Base-by-base conservation (phyloP, 2,329 filamentous ascomycete species). In the Neocucurbitaria cava region DNA sequence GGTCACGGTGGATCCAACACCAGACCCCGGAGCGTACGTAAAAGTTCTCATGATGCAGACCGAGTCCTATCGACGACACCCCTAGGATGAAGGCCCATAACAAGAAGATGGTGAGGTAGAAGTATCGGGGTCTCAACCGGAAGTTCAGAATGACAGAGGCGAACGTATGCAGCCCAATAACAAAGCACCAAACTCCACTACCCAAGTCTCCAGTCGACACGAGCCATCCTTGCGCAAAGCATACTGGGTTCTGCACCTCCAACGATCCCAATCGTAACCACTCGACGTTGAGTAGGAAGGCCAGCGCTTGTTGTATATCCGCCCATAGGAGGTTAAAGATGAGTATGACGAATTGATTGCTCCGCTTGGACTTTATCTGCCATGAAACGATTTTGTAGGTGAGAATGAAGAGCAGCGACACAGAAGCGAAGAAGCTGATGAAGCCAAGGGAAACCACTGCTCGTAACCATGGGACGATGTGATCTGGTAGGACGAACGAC, bases 251-350 rank as follows among this genome's bases (percentile, higher is more conserved):
- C 2, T 80, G 79, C 1, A 87, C 84, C 1, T 81, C 64, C 15
- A 90, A 81, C 0, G 76, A 78, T 68, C 88, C 78, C 13, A 77
- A 69, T 1, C 74, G 70, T 5, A 89, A 76, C 83, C 87, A 88
- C 31, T 82, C 76, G 3, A 82, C 81, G 56, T 87, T 89, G 44
- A 90, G 77, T 39, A 88, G 64, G 66, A 90, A 91, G 3, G 86
- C 85, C 0, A 85, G 70, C 7, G 85, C 81, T 65, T 90, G 88
- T 64, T 88, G 85, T 50, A 89, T 81, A 62, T 91, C 88, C 54
- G 88, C 87, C 20, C 89, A 74, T 5, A 91, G 77, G 0, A 91
- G 81, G 68, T 90, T 90, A 69, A 89, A 84, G 53, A 90, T 87
- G 4, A 91, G 79, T 0, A 90, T 78, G 24, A 90, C 80, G 65